Evolutionary conservation across 306 rosid species (phyloP), one percentile per base, ranked within the genome.

Genomic region (Prinsepia uniflora): DNA sequence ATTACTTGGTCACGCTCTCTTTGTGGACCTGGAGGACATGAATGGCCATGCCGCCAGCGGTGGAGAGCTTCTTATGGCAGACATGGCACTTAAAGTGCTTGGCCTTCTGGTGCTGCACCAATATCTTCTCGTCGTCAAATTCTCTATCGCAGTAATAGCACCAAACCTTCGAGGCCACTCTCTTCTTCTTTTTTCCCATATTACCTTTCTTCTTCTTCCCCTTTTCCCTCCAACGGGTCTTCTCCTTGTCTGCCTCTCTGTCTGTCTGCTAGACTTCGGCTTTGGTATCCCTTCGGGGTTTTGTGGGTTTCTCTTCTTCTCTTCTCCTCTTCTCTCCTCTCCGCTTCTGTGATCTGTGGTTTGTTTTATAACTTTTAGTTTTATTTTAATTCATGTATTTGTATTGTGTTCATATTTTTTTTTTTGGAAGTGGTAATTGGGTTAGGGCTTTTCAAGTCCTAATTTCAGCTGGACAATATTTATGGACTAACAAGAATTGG

Each of bases 21-120:
- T 95, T 95, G 87, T 95, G 99, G 59, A 95, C 99, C 86, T 95
- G 99, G 30, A 95, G 97, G 48, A 95, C 99, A 49, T 95, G 99
- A 67, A 95, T 95, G 85, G 96, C 86, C 99, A 95, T 95, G 66
- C 99, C 99, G 3, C 99, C 91, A 8, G 99, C 99, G 19, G 99
- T 95, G 12, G 99, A 95, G 64, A 95, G 99, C 83, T 95, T 95
- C 84, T 95, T 95, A 63, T 95, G 97, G 85, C 99, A 95, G 80
- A 91, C 96, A 39, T 95, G 99, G 77, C 99, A 95, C 74, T 95
- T 95, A 67, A 95, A 95, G 82, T 95, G 99, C 81, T 95, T 95
- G 4, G 99, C 99, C 57, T 95, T 95, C 92, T 95, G 99, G 67
- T 95, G 99, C 88, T 95, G 99, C 56, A 95, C 99, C 76, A 95